phyloP scores from a whole-genome alignment of 2,329 filamentous ascomycete species.

The Scortechinia acanthostroma region DNA sequence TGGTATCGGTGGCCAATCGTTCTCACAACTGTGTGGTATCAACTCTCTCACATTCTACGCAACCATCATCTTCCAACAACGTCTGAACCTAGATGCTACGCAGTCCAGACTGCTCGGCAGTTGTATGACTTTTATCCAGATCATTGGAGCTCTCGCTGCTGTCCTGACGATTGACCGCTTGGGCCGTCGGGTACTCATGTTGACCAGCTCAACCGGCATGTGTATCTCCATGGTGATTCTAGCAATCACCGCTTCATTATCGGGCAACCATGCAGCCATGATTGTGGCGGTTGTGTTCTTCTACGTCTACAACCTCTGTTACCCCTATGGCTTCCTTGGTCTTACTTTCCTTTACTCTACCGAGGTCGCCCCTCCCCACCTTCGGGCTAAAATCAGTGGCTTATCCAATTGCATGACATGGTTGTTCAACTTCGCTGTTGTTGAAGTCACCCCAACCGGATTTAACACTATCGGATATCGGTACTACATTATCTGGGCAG shows the following conservation, averaged over 20 bases:
- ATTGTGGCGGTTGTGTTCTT: neutral
- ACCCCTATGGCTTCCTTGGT: neutral
- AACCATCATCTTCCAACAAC: slow-evolving; percentile 4
- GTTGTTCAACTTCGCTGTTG: slow-evolving; percentile 4
- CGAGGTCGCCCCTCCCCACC: neutral
- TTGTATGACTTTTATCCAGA: neutral
- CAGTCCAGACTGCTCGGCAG: too few species aligned
- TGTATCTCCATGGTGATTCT: neutral
- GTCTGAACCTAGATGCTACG: too few species aligned
- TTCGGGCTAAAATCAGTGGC: neutral
- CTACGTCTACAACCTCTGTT: neutral
- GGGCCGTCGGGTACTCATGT: neutral
- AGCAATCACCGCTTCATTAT: neutral
- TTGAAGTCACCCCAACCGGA: slow-evolving; percentile 8
- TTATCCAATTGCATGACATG: neutral
- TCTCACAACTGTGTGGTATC: slow-evolving; percentile 6
- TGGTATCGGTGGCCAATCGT: slow-evolving; percentile 25
- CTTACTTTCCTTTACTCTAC: neutral
- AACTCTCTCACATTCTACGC: slow-evolving; percentile 6
- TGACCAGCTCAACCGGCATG: neutral
- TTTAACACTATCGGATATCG: slow-evolving; percentile 12
- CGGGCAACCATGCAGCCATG: neutral
- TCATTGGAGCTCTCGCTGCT: neutral
- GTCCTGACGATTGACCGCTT: neutral
- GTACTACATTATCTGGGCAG: slow-evolving; percentile 12